Evolutionary conservation across 2,329 filamentous ascomycete species (phyloP).

Genomic region (Trichoderma oligosporum): DNA sequence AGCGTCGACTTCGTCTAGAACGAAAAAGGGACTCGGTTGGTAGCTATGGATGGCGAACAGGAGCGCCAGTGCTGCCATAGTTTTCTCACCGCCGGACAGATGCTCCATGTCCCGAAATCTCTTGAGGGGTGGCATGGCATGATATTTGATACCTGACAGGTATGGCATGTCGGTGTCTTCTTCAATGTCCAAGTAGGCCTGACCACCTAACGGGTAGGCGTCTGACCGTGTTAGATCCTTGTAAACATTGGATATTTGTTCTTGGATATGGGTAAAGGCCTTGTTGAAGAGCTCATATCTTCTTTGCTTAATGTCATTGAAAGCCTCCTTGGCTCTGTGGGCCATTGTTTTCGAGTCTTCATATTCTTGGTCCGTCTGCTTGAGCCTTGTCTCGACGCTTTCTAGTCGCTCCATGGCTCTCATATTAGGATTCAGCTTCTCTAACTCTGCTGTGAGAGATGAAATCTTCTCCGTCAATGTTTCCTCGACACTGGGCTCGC

Average conservation of each 20-base stretch:
- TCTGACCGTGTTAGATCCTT: slow-evolving; percentile 87
- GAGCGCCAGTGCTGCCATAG: slow-evolving; percentile 93
- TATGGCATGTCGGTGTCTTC: slow-evolving; percentile 97
- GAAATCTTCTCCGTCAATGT: slow-evolving; percentile 74
- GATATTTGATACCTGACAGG: slow-evolving; percentile 92
- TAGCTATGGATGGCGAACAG: slow-evolving; percentile 96
- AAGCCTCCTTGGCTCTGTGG: slow-evolving; percentile 73
- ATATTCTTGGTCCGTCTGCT: slow-evolving; percentile 82
- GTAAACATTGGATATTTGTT: slow-evolving; percentile 92
- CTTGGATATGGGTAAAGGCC: slow-evolving; percentile 89
- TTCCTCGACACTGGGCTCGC: slow-evolving; percentile 68
- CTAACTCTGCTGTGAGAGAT: slow-evolving; percentile 70
- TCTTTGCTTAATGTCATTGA: slow-evolving; percentile 75
- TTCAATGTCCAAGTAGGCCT: slow-evolving; percentile 81
- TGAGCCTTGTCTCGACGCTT: slow-evolving; percentile 76
- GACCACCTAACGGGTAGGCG: slow-evolving; percentile 89
- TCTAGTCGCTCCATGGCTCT: slow-evolving; percentile 89
- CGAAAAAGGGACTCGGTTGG: slow-evolving; percentile 94
- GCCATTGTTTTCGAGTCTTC: slow-evolving; percentile 75
- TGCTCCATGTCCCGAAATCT: slow-evolving; percentile 99
- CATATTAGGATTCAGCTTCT: slow-evolving; percentile 96
- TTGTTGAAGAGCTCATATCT: slow-evolving; percentile 92
- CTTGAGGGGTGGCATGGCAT: slow-evolving; percentile 97
- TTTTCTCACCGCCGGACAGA: slow-evolving; percentile 95
- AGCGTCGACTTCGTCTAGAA: slow-evolving; percentile 95